phyloP scores from a whole-genome alignment of 2,329 filamentous ascomycete species.

The Lachnellula hyalina region DNA sequence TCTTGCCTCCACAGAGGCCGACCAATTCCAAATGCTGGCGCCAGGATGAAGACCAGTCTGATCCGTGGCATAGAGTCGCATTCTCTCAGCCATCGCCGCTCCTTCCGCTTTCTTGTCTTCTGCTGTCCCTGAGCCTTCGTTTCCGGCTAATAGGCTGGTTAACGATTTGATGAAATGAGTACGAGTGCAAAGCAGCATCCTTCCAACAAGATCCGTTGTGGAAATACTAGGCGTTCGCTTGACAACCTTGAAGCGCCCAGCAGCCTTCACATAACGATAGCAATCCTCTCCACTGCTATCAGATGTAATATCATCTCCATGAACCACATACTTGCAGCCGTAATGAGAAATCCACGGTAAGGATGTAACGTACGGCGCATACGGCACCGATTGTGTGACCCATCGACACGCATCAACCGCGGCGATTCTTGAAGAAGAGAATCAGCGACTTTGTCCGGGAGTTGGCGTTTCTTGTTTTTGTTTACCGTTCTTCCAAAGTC shows the following conservation, averaged over 20 bases:
- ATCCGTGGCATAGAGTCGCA: slow-evolving; percentile 83
- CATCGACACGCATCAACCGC: slow-evolving; percentile 94
- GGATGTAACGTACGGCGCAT: slow-evolving; percentile 91
- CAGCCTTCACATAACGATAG: slow-evolving; percentile 95
- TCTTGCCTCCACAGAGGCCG: slow-evolving; percentile 39
- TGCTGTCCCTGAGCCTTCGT: slow-evolving; percentile 65
- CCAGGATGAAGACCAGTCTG: slow-evolving; percentile 73
- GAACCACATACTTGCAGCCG: slow-evolving; percentile 91
- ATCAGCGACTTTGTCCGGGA: slow-evolving; percentile 24
- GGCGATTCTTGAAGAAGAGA: slow-evolving; percentile 55
- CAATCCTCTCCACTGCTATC: slow-evolving; percentile 92
- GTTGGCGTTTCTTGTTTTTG: slow-evolving; percentile 23
- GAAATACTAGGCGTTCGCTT: slow-evolving; percentile 95
- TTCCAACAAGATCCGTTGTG: slow-evolving; percentile 94
- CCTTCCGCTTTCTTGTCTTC: slow-evolving; percentile 62
- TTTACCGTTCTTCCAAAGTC: slow-evolving; percentile 78
- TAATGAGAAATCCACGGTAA: slow-evolving; percentile 93
- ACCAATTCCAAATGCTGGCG: slow-evolving; percentile 82
- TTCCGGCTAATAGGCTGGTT: slow-evolving; percentile 59
- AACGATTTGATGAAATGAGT: slow-evolving; percentile 88
- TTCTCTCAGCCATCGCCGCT: slow-evolving; percentile 66
- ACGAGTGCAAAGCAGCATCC: slow-evolving; percentile 95
- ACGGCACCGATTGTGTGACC: slow-evolving; percentile 76
- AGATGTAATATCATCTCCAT: slow-evolving; percentile 95
- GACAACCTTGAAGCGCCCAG: slow-evolving; percentile 90